Evolutionary conservation across 2,329 filamentous ascomycete species (phyloP).

Genomic region (Paraphaeosphaeria minitans): DNA sequence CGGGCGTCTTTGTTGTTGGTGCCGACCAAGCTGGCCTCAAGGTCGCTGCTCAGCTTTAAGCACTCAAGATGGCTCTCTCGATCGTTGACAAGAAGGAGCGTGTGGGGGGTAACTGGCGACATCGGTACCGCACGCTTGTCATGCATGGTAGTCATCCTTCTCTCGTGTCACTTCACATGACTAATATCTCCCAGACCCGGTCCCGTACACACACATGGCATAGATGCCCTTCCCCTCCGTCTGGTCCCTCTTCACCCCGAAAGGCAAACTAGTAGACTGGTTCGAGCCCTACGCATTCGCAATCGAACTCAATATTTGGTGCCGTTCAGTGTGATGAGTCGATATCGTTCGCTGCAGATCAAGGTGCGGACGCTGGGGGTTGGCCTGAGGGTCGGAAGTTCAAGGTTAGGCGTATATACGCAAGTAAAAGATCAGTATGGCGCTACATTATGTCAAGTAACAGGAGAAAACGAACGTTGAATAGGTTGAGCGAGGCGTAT

Average conservation of each 20-base stretch:
- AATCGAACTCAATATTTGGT: conserved; percentile 71
- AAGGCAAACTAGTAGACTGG: conserved; percentile 72
- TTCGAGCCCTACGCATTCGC: conserved; percentile 68
- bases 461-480: too few species aligned
- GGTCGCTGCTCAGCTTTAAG: conserved; percentile 47
- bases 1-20: conserved; percentile 66
- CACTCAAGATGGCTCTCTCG: conserved; percentile 47
- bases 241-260: conserved; percentile 74
- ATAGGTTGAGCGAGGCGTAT: too few species aligned
- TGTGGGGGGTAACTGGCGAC: conserved; percentile 58
- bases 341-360: conserved; percentile 49
- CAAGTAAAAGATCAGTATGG: too few species aligned
- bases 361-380: conserved; percentile 47
- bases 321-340: conserved; percentile 44
- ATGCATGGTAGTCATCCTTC: conserved; percentile 52
- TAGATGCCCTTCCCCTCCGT: conserved; percentile 67
- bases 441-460: too few species aligned
- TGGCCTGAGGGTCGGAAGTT: conserved; percentile 14
- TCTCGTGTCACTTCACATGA: not conserved
- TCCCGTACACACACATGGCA: conserved; percentile 59
- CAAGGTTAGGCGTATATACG: too few species aligned
- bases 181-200: conserved; percentile 54
- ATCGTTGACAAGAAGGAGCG: conserved; percentile 54
- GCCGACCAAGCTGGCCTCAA: conserved; percentile 40
- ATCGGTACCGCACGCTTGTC: conserved; percentile 61